phyloP scores from a whole-genome alignment of 768 basidiomycete genomes.

The Sistotremastrum suecicum region DNA sequence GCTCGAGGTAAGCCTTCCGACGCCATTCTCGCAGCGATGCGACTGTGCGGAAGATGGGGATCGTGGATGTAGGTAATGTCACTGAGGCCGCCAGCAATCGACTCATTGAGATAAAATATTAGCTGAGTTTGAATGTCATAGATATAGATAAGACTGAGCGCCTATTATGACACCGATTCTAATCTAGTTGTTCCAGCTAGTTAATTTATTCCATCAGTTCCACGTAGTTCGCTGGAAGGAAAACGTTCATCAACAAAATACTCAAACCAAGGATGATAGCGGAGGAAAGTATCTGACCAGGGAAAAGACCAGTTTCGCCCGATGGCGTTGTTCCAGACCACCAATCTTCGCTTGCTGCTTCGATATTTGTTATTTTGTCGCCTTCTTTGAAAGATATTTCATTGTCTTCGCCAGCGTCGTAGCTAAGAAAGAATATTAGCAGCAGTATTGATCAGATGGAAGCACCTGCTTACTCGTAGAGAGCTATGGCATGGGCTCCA shows the following conservation, averaged over 20 bases:
- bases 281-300: conserved; percentile 32
- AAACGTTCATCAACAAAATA: conserved; percentile 1
- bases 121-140: no score
- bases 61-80: conserved; percentile 16
- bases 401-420: conserved; percentile 85
- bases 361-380: conserved; percentile 64
- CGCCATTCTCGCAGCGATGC: conserved; percentile 64
- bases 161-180: background rate
- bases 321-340: conserved; percentile 55
- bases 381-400: conserved; percentile 79
- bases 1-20: conserved; percentile 35
- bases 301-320: conserved; percentile 58
- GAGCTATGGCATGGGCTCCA: conserved; percentile 46
- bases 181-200: background rate
- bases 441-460: background rate
- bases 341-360: conserved; percentile 79
- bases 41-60: conserved; percentile 45
- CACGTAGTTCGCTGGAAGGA: conserved; percentile 13
- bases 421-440: conserved; percentile 29
- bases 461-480: conserved; percentile 47
- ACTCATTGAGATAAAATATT: no score
- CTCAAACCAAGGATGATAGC: conserved; percentile 9
- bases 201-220: conserved; percentile 8
- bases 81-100: no score
- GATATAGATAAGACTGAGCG: no score